Conservation (phyloP, 192 early-diverging fungal species). For the Spinellus fusiger region DNA sequence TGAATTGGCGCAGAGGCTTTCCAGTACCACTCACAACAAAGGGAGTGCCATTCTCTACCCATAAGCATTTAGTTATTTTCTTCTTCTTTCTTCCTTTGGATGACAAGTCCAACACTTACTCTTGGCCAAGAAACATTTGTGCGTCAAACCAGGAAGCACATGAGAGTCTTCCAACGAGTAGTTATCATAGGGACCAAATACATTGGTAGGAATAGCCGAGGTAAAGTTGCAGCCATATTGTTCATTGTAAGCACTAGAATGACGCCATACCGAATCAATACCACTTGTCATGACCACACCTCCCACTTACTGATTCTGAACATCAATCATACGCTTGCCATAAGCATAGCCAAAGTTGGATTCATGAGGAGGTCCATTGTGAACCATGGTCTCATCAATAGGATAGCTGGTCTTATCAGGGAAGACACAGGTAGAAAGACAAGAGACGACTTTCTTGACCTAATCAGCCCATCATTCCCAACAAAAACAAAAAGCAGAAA, state of each 20-base stretch:
- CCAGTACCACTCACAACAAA: conserved; percentile 72
- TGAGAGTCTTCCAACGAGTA: conserved; percentile 74
- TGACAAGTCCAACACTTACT: too few relatives aligned
- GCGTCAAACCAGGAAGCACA: conserved; percentile 72
- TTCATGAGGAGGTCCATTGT: conserved; percentile 72
- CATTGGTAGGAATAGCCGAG: conserved; percentile 76
- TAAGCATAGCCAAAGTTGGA: conserved; percentile 82
- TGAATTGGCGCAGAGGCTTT: conserved; percentile 76
- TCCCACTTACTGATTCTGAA: conserved; percentile 61
- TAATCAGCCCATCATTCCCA: too few relatives aligned
- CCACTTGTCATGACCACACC: not conserved
- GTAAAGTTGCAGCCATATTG: conserved; percentile 78
- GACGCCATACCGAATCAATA: not conserved
- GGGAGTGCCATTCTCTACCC: conserved; percentile 66
- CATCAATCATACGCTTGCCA: conserved; percentile 80
- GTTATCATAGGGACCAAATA: conserved; percentile 80
- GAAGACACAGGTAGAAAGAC: conserved; percentile 81
- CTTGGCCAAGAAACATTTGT: conserved; percentile 80
- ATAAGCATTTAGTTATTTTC: too few relatives aligned
- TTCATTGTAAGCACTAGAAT: conserved; percentile 60
- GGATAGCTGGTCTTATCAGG: conserved; percentile 80
- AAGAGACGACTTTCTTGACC: conserved; percentile 81
- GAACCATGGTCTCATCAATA: conserved; percentile 83
- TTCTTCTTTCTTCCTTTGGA: not conserved
- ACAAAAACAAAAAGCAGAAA: not conserved